These are phyloP conservation scores for Gossypium ekmanianum DNA, from an alignment of 345 rosid species.

Conservation along the genomic window DNA sequence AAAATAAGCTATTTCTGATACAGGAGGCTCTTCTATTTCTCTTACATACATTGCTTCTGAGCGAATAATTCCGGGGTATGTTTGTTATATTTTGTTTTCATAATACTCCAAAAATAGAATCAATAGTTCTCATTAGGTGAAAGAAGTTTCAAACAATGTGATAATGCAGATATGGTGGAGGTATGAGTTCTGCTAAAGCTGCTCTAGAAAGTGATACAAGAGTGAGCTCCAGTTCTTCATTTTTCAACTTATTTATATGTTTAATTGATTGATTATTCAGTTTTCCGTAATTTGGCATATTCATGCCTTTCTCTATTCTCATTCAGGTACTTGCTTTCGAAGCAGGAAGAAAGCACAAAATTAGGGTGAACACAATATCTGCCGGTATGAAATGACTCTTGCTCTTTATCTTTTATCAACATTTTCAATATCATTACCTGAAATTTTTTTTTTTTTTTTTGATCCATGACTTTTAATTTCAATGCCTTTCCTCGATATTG, in stretches of 20 bases:
- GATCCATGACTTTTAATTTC: background rate
- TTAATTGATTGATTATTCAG: background rate
- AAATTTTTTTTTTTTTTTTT: background rate
- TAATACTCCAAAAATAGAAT: background rate
- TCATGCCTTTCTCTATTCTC: background rate
- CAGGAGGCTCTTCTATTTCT: constrained; percentile 92
- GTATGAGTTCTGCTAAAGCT: constrained; percentile 98
- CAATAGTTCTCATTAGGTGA: constrained; percentile 1
- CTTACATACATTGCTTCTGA: constrained; percentile 97
- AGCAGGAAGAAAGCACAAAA: constrained; percentile 67
- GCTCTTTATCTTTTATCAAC: background rate
- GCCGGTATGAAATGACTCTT: constrained; percentile 39
- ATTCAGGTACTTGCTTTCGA: constrained; percentile 71
- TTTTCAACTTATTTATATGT: background rate
- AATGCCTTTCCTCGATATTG: background rate
- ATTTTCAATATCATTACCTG: background rate
- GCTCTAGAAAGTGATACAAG: constrained; percentile 94
- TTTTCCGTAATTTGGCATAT: background rate
- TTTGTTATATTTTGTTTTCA: background rate
- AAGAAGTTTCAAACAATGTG: background rate
- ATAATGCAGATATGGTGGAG: constrained; percentile 80
- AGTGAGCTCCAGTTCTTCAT: constrained; percentile 30
- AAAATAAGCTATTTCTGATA: constrained; percentile 22
- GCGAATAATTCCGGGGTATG: constrained; percentile 48
- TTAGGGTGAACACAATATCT: constrained; percentile 69